Evolutionary conservation across 2,329 filamentous ascomycete genomes (phyloP).

Genomic region (Massarina eburnea): DNA sequence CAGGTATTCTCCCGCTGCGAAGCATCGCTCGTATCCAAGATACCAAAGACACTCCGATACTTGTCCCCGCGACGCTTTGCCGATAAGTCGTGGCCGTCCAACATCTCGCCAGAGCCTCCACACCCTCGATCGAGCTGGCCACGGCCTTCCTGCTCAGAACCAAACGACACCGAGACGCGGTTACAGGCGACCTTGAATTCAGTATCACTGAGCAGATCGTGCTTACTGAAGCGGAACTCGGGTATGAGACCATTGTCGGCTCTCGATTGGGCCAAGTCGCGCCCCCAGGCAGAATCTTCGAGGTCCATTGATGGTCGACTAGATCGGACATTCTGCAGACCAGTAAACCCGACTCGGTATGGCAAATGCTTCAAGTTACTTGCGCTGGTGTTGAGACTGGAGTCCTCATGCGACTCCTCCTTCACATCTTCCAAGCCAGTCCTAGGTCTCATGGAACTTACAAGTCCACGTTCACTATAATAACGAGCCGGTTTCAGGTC

Average conservation of each 20-base stretch:
- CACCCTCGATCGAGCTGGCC: constrained; percentile 27
- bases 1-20: constrained; percentile 13
- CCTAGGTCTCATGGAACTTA: neutral
- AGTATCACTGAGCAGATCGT: constrained; percentile 47
- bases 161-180: constrained; percentile 41
- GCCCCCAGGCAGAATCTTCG: constrained; percentile 16
- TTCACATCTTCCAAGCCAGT: constrained; percentile 49
- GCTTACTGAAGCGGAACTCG: constrained; percentile 52
- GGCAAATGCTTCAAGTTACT: constrained; percentile 35
- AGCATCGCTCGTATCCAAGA: constrained; percentile 40
- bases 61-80: constrained; percentile 45
- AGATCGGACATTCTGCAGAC: constrained; percentile 17
- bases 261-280: constrained; percentile 24
- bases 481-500: constrained; percentile 35
- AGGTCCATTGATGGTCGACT: constrained; percentile 23
- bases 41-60: constrained; percentile 50
- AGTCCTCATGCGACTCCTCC: constrained; percentile 52
- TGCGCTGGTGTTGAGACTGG: constrained; percentile 43
- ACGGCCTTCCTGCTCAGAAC: neutral
- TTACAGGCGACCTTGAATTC: constrained; percentile 48
- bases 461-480: neutral
- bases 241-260: constrained; percentile 44
- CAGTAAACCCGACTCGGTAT: constrained; percentile 25
- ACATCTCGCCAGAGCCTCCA: constrained; percentile 35
- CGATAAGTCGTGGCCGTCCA: constrained; percentile 35